Percentiles rank a stretch among this genome's conserved stretches.
These are phyloP conservation scores for Neonectria hederae DNA, from an alignment of 2,329 filamentous ascomycete species.

Conservation along the genomic window DNA sequence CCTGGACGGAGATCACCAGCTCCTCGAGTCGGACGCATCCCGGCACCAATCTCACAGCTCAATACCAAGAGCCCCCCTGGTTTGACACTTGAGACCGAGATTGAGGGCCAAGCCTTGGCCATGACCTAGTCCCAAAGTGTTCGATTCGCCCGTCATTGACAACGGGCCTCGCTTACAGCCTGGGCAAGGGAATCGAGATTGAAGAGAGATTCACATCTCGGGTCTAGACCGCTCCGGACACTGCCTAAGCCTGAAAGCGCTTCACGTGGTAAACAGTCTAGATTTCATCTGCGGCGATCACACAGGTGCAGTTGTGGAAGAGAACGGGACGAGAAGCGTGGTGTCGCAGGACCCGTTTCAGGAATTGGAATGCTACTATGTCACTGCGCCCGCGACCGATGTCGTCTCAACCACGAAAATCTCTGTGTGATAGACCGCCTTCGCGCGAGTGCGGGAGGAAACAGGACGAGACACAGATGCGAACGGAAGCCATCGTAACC, in stretches of 20 bases:
- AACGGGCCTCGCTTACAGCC: constrained; percentile 10
- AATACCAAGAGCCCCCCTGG: not conserved
- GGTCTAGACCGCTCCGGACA: not conserved
- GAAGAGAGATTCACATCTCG: constrained; percentile 13
- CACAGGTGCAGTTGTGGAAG: constrained; percentile 29
- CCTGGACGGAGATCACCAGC: not conserved
- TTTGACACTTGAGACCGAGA: constrained; percentile 12
- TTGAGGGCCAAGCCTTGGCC: constrained; percentile 5
- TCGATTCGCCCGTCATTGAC: not conserved
- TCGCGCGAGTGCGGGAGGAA: not conserved
- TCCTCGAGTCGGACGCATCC: not conserved
- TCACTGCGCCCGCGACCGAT: constrained; percentile 5
- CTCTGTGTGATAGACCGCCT: not conserved
- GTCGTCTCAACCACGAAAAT: constrained; percentile 11
- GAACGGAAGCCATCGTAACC: constrained; percentile 13
- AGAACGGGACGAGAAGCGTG: constrained; percentile 23
- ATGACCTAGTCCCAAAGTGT: constrained; percentile 7
- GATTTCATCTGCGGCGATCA: constrained; percentile 33
- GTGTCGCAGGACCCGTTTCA: constrained; percentile 40
- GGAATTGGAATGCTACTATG: constrained; percentile 28
- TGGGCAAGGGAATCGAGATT: not conserved
- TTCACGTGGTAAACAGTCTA: not conserved
- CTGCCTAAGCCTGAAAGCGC: not conserved
- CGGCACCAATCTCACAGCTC: constrained; percentile 11
- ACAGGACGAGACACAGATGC: constrained; percentile 12